Evolutionary conservation across 2,329 filamentous ascomycete species (phyloP).

Genomic region (Elsinoe fawcettii): DNA sequence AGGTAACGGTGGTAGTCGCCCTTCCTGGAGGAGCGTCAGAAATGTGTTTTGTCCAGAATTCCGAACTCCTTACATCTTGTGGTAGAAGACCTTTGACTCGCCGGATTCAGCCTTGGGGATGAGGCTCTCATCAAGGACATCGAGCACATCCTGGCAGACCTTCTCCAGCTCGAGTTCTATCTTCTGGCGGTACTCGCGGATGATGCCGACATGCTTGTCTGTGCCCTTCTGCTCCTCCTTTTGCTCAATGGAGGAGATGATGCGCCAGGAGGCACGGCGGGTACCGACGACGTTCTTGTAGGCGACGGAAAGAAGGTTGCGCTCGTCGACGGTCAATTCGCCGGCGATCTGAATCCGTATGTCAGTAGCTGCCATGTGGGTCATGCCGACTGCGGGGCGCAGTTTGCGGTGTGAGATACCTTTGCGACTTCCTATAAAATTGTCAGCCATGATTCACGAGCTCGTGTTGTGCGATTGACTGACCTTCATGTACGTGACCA

Average conservation of each 20-base stretch:
- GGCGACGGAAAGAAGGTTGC: constrained; percentile 92
- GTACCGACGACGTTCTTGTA: constrained; percentile 99
- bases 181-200: constrained; percentile 96
- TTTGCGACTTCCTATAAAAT: constrained; percentile 78
- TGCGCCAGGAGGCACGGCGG: constrained; percentile 96
- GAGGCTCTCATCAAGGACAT: constrained; percentile 84
- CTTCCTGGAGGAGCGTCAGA: constrained; percentile 57
- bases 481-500: constrained; percentile 98
- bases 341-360: constrained; percentile 49
- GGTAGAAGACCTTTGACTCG: constrained; percentile 99
- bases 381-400: constrained; percentile 12
- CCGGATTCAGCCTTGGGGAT: constrained; percentile 94
- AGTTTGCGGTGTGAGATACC: constrained; percentile 42
- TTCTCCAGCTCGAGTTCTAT: constrained; percentile 54
- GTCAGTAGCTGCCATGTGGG: constrained; percentile 15
- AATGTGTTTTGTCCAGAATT: not conserved
- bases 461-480: constrained; percentile 24
- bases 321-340: constrained; percentile 61
- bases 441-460: constrained; percentile 27
- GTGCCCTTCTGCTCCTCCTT: constrained; percentile 99
- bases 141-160: constrained; percentile 38
- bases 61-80: constrained; percentile 79
- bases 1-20: constrained; percentile 95
- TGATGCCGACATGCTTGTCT: constrained; percentile 87
- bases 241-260: constrained; percentile 99